Evolutionary conservation across 108 stramenopile species (phyloP), one percentile per base, ranked within the genome.

Genomic region (Skeletonema grethae): DNA sequence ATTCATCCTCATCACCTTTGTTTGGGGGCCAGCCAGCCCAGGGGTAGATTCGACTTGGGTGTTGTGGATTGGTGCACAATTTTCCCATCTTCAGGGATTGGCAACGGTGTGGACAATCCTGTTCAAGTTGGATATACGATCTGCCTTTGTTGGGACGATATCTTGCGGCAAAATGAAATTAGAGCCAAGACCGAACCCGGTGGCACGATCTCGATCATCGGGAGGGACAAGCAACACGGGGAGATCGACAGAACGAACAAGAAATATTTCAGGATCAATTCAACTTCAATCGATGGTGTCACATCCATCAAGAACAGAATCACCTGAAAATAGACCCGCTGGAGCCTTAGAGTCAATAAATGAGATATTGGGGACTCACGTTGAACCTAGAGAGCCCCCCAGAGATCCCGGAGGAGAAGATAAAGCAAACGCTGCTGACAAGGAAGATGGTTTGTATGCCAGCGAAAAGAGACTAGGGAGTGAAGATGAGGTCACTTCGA

Each of bases 11-110:
- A 60, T 60, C 15, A 41, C 58, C 8, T 60, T 60, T 24, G 38
- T 32, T 41, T 28, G 28, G 36, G 58, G 58, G 4, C 58, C 58
- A 41, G 58, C 58, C 13, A 7, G 20, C 28, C 58, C 58, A 35
- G 58, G 58, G 15, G 58, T 60, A 8, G 58, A 60, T 39, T 60
- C 58, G 58, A 39, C 58, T 5, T 60, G 58, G 58, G 36, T 60
- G 10, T n/a, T 41, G 5, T 60, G 58, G 58, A 60, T 41, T 15
- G 38, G 58, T 35, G 58, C 58, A 13, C 36, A 28, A 34, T 60
- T 28, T 15, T 39, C 36, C 38, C 58, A 60, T 9, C 38, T 60
- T n/a, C 58, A 60, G 58, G 58, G 58, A 60, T 60, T 60, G 31
- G 58, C 58, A n/a, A n/a, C 58, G 13, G 58, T 60, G 28, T 41